Base-by-base conservation (phyloP, 192 early-diverging fungal genomes). In the Backusella psychrophila region DNA sequence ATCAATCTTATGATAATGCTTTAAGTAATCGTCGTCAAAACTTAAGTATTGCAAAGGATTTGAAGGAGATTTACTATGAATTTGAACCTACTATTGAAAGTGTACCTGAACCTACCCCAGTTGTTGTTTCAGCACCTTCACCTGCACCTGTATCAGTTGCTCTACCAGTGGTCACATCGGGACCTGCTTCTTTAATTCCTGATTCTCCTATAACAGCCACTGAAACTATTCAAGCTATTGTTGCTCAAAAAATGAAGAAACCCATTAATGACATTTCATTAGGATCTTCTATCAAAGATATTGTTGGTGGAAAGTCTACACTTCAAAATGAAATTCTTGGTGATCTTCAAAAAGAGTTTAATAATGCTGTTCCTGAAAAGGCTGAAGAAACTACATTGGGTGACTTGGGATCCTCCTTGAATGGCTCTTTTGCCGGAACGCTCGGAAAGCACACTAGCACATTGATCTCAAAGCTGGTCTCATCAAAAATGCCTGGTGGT, bases 271-370 rank as follows among this genome's bases (percentile, higher is more conserved):
- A 96, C 29, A 82, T 98, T 46, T 82, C 91, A 15, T 83, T 90
- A 33, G 75, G 82, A 77, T 96, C 94, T 89, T 90, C 87, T 78
- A 96, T 92, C 88, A 97, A 96, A 85, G 96, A 98, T 72, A 89
- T 98, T 52, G 96, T 97, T 49, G 96, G 93, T 39, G 97, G 97
- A 77, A 98, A 98, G 82, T 95, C 94, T 19, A 98, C 97, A n/a
- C 86, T 98, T 21, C 96, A 98, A 78, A 98, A 98, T 86, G 97
- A 98, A 78, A 95, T 98, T 49, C 85, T 97, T 71, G 97, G 97
- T 81, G 97, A 98, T 80, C 81, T 98, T 46, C 94, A 93, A 75
- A 96, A 95, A 78, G 97, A 98, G 82, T 96, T 97, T 83, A 90
- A 89, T 44, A 89, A 87, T 69, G 87, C 85, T 71, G 85, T 94